These are phyloP conservation scores for Camelina hispida DNA, from an alignment of 345 rosid genomes.

Conservation along the genomic window DNA sequence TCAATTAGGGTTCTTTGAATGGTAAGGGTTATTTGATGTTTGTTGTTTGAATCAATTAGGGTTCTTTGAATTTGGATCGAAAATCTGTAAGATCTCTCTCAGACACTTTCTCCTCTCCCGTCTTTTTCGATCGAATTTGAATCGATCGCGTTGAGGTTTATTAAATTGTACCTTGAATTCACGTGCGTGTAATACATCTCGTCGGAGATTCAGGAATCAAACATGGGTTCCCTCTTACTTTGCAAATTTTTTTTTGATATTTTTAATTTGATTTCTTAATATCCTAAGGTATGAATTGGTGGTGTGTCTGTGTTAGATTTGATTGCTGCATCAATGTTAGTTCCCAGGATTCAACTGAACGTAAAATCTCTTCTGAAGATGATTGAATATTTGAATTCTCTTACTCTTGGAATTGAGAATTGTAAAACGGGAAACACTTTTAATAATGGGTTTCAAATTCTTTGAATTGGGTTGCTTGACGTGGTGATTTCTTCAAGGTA, in stretches of 20 bases:
- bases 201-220: constrained; percentile 48
- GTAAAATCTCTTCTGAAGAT: neutral
- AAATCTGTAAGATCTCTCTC: constrained; percentile 40
- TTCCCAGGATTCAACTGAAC: no score
- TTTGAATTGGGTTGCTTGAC: constrained; percentile 1
- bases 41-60: no score
- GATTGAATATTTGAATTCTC: constrained; percentile 10
- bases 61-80: no score
- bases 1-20: no score
- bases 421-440: no score
- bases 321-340: no score
- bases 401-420: neutral
- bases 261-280: constrained; percentile 28
- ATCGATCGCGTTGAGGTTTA: neutral
- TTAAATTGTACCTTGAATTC: constrained; percentile 12
- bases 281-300: no score
- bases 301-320: no score
- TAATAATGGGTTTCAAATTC: neutral
- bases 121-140: constrained; percentile 10
- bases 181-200: constrained; percentile 11
- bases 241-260: no score
- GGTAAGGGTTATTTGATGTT: no score
- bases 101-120: constrained; percentile 22
- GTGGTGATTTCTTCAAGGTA: neutral
- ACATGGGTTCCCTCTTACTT: constrained; percentile 62